A percentile compares a stretch with the other conserved stretches of the same genome.
Evolutionary conservation across 176 grass and related monocot genomes (phyloP).

Genomic region (Raddia guianensis): DNA sequence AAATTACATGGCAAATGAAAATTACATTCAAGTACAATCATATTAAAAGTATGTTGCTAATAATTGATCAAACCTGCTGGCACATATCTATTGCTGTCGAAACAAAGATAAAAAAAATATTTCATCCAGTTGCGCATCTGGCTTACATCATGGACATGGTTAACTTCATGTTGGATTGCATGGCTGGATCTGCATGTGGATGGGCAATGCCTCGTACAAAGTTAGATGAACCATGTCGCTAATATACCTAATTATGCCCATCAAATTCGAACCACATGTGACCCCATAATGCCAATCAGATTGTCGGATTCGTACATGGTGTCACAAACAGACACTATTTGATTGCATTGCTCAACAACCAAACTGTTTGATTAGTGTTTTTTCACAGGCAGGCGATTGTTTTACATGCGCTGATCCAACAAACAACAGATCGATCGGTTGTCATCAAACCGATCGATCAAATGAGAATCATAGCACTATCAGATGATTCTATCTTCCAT

Average conservation of each 20-base stretch:
- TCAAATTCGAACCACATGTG: slow-evolving; percentile 27
- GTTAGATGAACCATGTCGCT: not conserved
- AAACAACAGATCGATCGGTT: not conserved
- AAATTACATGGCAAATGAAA: no score
- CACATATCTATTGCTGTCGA: no score
- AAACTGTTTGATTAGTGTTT: not conserved
- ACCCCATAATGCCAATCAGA: not conserved
- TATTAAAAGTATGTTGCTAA: no score
- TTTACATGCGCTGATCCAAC: not conserved
- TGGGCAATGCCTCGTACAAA: not conserved
- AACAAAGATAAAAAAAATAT: no score
- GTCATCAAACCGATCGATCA: not conserved
- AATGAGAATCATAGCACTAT: not conserved
- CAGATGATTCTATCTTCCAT: not conserved
- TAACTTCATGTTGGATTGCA: no score
- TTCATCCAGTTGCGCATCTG: no score
- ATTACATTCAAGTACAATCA: no score
- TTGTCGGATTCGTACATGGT: not conserved
- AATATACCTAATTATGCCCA: not conserved
- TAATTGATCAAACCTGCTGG: no score
- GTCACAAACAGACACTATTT: not conserved
- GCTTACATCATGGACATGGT: no score
- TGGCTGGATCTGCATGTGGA: no score
- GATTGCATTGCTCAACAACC: not conserved
- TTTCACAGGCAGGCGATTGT: not conserved